Evolutionary conservation across 371 early-diverging fungal species (phyloP), one percentile per base, ranked within the genome.

Genomic region (Phascolomyces articulosus): DNA sequence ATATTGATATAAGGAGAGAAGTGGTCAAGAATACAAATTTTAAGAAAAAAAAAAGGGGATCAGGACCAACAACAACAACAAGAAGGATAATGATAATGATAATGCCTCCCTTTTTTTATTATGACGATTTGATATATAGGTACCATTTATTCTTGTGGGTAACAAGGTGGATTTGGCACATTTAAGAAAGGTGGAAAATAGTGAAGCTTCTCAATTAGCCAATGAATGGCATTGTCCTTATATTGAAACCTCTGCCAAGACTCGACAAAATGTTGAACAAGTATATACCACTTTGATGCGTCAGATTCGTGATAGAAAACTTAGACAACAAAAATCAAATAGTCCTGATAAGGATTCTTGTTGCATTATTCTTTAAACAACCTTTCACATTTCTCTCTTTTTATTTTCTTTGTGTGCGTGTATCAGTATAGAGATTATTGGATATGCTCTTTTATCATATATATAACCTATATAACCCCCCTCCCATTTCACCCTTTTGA

Each of bases 201-300:
- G 84, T 18, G 93, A 94, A 64, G 94, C 90, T 16, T 73, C 81
- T 58, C 78, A 83, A 18, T 79, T 86, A 63, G 95, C 95, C 10
- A 76, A 67, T 40, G 90, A 91, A 64, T 95, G 94, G 95, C 79
- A 79, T 55, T 93, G 93, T 67, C 77, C 84, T 29, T 94, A 94
- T 70, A 82, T 92, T 48, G 96, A 96, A 75, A 94, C 96, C 0
- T 90, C 90, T 23, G 95, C 94, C 51, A 96, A 96, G 73, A 94
- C 94, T n/a, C 70, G 92, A 71, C 83, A 84, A 48, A 93, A 96
- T 69, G 94, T 94, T 2, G 93, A 94, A 18, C 92, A 91, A 65
- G 88, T 88, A 10, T 96, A 90, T 70, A 85, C 80, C 40, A 82
- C 78, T 58, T 74, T 95, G 62, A 88, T 94, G 92, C 78, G 92